Percentiles rank a stretch among this genome's conserved stretches.
Evolutionary conservation across 257 asterid genomes (phyloP).

Genomic region (Thymus mandschuricus): DNA sequence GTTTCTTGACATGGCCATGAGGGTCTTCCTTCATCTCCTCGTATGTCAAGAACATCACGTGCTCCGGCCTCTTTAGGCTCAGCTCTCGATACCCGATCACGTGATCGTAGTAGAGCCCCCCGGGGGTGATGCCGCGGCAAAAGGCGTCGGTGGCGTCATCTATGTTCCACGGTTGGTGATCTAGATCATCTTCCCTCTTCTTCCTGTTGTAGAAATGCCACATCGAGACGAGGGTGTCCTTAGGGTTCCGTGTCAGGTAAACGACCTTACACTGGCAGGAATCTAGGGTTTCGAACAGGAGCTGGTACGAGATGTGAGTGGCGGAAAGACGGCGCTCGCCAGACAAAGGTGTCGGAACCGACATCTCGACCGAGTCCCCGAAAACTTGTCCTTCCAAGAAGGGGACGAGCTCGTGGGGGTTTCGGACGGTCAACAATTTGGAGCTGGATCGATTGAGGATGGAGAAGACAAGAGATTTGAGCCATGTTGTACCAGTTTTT

Average conservation of each 20-base stretch:
- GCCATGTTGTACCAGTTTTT: no score
- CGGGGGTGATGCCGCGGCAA: constrained; percentile 37
- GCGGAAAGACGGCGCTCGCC: constrained; percentile 1
- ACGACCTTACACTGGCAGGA: constrained; percentile 25
- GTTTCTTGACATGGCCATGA: constrained; percentile 30
- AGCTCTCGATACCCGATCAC: constrained; percentile 43
- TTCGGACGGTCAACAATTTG: no score
- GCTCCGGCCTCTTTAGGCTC: constrained; percentile 22
- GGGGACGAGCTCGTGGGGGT: constrained; percentile 38
- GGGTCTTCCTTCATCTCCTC: constrained; percentile 38
- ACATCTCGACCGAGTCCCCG: not conserved
- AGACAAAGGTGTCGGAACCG: no score
- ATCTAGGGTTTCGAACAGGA: constrained; percentile 20
- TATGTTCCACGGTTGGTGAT: constrained; percentile 20
- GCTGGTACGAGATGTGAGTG: constrained; percentile 36
- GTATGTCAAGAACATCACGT: constrained; percentile 41
- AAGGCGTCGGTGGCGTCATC: constrained; percentile 38
- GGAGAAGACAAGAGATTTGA: no score
- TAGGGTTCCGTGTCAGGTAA: constrained; percentile 42
- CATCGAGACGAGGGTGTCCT: constrained; percentile 45
- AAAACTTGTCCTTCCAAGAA: constrained; percentile 30
- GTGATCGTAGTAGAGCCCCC: constrained; percentile 52
- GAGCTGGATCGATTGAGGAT: no score
- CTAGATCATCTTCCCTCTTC: constrained; percentile 2
- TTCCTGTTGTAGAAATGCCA: constrained; percentile 48